Base-by-base conservation (phyloP, 805 yeast genomes). In the Yarrowia divulgata region DNA sequence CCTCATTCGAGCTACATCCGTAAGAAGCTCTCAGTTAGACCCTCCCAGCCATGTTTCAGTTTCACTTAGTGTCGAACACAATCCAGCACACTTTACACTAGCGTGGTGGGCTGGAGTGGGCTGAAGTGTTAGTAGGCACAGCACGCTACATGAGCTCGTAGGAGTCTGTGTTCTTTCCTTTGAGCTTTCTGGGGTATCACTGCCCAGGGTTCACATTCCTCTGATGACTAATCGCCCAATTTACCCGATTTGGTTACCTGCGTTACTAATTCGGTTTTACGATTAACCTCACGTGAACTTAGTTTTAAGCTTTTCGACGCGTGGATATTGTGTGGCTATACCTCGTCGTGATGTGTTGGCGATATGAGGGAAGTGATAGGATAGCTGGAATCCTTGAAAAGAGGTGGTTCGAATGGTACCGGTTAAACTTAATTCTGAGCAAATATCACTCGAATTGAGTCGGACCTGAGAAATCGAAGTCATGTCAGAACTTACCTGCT, bases 21-120 rank as follows among this genome's bases (percentile, higher is more conserved):
- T 4, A 23, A 23, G 29, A 23, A 23, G 19, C 58, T 34, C 49
- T 45, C 46, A 5, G 14, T 45, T 10, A 35, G 43, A 18, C 29
- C 29, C 40, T 35, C 16, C 58, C 58, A 18, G 43, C 58, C 58
- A 35, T 52, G 58, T 35, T 37, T 52, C 58, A 52, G 32, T 52
- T 49, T 29, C 37, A 32, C 37, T 46, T 48, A 29, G 52, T 29
- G 34, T 29, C 32, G 14, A 48, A 48, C 52, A 48, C 37, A 29
- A 29, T 29, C 52, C 50, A 46, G 50, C 50, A 18, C 50, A 13
- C 1, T 42, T 42, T 1, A 10, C 40, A 8, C 23, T 18, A 43
- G 48, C 12, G 48, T 16, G 13, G 29, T 23, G 29, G 29, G 18
- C 43, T 40, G 13, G 18, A 23, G 29, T 23, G 29, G 29, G 29